Evolutionary conservation across 371 early-diverging fungal species (phyloP).

Genomic region (Vittaforma corneae): DNA sequence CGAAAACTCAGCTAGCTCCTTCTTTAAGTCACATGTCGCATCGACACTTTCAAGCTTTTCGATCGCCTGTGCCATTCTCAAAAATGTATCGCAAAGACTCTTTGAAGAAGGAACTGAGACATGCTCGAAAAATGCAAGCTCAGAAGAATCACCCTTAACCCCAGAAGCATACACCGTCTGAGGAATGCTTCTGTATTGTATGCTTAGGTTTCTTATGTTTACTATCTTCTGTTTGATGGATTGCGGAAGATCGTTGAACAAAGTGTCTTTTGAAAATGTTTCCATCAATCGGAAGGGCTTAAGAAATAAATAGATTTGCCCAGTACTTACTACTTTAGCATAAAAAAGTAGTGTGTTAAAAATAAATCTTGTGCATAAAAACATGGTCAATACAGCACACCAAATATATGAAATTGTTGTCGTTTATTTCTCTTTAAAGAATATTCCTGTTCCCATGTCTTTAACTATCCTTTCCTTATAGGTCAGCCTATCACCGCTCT

Average conservation of each 20-base stretch:
- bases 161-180: conserved; percentile 15
- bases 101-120: conserved; percentile 16
- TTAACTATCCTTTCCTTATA: not conserved
- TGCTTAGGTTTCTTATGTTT: not conserved
- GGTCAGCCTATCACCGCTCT: not conserved
- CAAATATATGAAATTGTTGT: no score
- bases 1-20: not conserved
- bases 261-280: no score
- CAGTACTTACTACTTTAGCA: no score
- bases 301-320: no score
- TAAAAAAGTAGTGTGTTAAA: no score
- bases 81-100: conserved; percentile 16
- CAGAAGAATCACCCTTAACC: no score
- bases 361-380: no score
- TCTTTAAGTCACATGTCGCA: not conserved
- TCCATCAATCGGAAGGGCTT: no score
- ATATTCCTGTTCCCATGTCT: conserved; percentile 5
- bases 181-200: not conserved
- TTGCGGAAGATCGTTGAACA: conserved; percentile 1
- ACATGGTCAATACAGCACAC: no score
- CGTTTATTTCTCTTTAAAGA: conserved; percentile 2
- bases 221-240: not conserved
- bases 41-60: not conserved
- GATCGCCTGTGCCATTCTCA: not conserved
- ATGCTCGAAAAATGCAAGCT: not conserved